Evolutionary conservation across 2,329 filamentous ascomycete genomes (phyloP), one percentile per base, ranked within the genome.

Genomic region (Cladophialophora exuberans): DNA sequence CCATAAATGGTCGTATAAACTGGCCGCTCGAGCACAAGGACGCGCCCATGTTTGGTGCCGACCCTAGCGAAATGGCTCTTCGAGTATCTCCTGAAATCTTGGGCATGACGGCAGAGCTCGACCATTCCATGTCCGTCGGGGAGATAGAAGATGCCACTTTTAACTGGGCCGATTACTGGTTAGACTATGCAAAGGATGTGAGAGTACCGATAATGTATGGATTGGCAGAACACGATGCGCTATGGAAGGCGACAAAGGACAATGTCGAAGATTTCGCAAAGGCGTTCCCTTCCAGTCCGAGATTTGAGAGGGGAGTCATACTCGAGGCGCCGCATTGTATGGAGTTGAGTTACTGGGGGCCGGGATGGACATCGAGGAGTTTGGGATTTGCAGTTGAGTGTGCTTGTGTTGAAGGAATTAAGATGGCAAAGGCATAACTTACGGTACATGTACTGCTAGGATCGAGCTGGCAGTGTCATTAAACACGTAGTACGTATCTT

Each of bases 291-390:
- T 20, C 18, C 4, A 33, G 36, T 11, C 36, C 23, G 17, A 43
- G 47, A 20, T 36, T 51, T 13, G 47, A 51, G 38, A 43, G 36
- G 13, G 47, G 47, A 2, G 17, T 51, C 23, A 38, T 51, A 13
- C 36, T 43, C 1, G 47, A 26, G 10, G 47, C 47, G 15, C 47
- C 47, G 13, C 47, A 51, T 18, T 51, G 36, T 43, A 43, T 51
- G 35, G 47, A 51, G 47, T 18, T 51, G 47, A 51, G 47, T 26
- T 43, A 51, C n/a, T 51, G 47, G 47, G 47, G 47, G 1, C 47
- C 36, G 2, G 47, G 36, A 15, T 51, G 47, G 47, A 11, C 35
- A 11, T 11, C 20, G 5, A 33, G 47, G 18, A 31, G 47, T 31
- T 4, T 51, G 20, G 47, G 47, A 4, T 51, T 51, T 35, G 47